Base-by-base conservation (phyloP, 2,329 filamentous ascomycete genomes). In the Calycina marina region DNA sequence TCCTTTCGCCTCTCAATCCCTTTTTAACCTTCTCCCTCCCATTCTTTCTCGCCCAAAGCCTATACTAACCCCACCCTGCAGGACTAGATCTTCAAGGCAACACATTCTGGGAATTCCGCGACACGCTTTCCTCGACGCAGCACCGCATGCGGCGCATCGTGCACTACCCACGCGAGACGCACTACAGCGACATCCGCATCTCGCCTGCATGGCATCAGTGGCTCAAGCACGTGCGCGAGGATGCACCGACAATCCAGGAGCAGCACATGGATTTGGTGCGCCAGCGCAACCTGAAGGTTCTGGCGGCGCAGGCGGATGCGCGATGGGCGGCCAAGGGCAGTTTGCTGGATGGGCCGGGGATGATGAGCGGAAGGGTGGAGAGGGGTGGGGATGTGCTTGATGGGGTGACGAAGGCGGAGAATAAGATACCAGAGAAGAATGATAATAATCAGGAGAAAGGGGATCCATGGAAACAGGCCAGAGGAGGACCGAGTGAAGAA, bases 71-170 rank as follows among this genome's bases (percentile, higher is more conserved):
- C 28, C 14, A 22, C 18, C 22, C 14, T 28, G 14, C 40, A 77
- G 73, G 74, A 42, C 61, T 67, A 45, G 74, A 79, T 49, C 69
- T 77, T 36, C 49, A 69, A 14, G 72, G 72, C 34, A 77, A 78
- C 56, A 77, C 73, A 4, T 79, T 68, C 58, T 79, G 74, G 72
- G 70, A 77, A 46, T 77, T 78, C 55, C 63, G 62, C 37, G 65
- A 74, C 42, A 38, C 36, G 4, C 38, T 44, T 18, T 37, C 45
- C 36, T 46, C 53, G 20, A 54, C 59, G 30, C 37, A 52, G 28
- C 43, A 50, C 18, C 65, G 68, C 42, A 69, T 67, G 63, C 67
- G 72, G 18, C 68, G 72, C 49, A 75, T 77, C 40, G 70, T 76
- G 30, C 49, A 69, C 44, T 73, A 69, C 52, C 69, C 71, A 8